Evolutionary conservation across 2,329 filamentous ascomycete species (phyloP), one percentile per base, ranked within the genome.

Genomic region (Pestalotiopsis sp.): DNA sequence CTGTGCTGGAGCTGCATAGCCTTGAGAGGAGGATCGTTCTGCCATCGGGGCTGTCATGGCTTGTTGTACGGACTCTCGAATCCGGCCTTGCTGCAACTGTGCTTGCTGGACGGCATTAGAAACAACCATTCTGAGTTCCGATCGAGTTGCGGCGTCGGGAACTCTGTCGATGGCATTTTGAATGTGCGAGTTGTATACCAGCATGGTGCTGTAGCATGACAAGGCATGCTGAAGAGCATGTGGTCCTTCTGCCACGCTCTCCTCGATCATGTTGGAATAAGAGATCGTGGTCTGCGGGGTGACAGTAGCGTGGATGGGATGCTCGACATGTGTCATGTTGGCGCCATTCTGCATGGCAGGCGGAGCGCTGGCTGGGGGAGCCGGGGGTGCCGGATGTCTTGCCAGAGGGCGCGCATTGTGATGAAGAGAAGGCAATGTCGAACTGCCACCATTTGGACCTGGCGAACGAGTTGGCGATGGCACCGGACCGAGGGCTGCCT

Each of bases 371-470:
- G 72, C 70, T 23, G 76, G 63, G 14, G 75, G 72, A 36, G 69
- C 65, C 40, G 70, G 68, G 2, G 74, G 70, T 40, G 71, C 63
- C 2, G 58, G 68, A 52, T 70, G 73, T 64, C 52, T 72, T 49
- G 60, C 61, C 5, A 40, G 20, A 7, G 60, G 52, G 20, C 70
- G 70, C 25, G 71, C 68, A 58, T 67, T 60, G 61, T 66, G 68
- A 27, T 64, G 68, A n/a, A 63, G 69, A 63, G 57, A 40, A 45
- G 41, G 97, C 95, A 4, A 93, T 94, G 1, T 86, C 91, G 70
- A 23, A 27, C 31, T 58, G 25, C 45, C n/a, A 14, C 65, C 65
- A 23, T 45, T 56, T 4, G 25, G 36, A 57, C 20, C 20, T 14
- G 61, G 61, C 23, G 61, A 49, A 3, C 4, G 41, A 13, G n/a